Evolutionary conservation across 2,329 filamentous ascomycete species (phyloP).

Genomic region (Fusarium nodosum): DNA sequence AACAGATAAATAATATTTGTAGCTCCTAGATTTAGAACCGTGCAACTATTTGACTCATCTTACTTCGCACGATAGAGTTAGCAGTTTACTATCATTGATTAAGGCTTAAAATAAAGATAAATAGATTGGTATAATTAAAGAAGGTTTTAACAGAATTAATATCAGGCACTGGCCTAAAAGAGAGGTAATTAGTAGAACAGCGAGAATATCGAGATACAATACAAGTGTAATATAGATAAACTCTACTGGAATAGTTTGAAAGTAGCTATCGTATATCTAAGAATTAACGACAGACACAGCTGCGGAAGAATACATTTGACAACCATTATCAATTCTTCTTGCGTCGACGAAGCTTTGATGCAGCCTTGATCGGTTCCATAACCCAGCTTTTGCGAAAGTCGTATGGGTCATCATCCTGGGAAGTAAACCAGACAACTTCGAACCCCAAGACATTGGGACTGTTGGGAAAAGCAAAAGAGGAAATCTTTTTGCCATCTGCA

Average conservation of each 20-base stretch:
- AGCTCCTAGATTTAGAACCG: no score
- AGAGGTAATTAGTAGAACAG: no score
- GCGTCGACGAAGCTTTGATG: constrained; percentile 8
- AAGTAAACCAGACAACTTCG: constrained; percentile 19
- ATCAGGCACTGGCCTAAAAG: no score
- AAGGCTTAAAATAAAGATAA: no score
- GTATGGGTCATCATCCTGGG: constrained; percentile 7
- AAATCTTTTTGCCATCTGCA: background rate
- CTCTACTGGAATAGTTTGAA: no score
- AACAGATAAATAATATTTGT: no score
- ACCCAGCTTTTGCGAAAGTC: constrained; percentile 11
- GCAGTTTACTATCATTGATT: no score
- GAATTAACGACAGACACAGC: background rate
- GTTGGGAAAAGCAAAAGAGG: background rate
- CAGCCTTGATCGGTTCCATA: constrained; percentile 15
- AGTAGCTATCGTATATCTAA: background rate
- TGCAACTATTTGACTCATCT: rapidly evolving
- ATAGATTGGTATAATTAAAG: no score
- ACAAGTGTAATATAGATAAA: no score
- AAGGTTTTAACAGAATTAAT: no score
- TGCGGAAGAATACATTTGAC: background rate
- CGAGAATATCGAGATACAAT: no score
- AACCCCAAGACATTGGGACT: constrained; percentile 1
- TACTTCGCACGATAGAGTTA: no score
- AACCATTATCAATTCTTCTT: background rate